Percentiles rank a stretch among this genome's conserved stretches.
Conservation (phyloP, 2,329 filamentous ascomycete genomes). For the Colletotrichum destructivum region DNA sequence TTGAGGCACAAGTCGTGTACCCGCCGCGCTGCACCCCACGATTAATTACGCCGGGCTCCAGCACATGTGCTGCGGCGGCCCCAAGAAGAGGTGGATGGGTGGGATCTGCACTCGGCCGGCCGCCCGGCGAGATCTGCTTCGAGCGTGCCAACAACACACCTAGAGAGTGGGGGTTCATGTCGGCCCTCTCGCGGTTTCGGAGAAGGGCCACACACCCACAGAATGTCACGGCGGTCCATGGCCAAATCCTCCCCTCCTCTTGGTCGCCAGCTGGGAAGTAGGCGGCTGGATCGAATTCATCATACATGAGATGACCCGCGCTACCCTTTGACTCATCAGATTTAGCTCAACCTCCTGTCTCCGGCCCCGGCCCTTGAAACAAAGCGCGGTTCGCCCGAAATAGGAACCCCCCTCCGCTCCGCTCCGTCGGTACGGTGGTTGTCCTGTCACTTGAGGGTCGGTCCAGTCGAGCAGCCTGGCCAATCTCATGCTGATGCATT, state of each 20-base stretch:
- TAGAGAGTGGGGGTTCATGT: constrained; percentile 34
- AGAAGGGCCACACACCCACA: constrained; percentile 15
- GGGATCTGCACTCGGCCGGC: constrained; percentile 38
- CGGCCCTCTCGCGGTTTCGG: constrained; percentile 39
- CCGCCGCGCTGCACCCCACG: constrained; percentile 38
- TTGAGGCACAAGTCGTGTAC: constrained; percentile 38
- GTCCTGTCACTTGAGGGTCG: constrained; percentile 11
- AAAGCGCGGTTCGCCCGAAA: constrained; percentile 37
- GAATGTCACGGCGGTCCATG: constrained; percentile 1
- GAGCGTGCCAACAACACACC: constrained; percentile 20
- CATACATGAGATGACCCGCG: constrained; percentile 21
- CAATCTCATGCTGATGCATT: background rate
- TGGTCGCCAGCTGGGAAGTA: background rate
- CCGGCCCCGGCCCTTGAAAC: constrained; percentile 40
- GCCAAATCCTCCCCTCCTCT: background rate
- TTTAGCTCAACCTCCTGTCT: constrained; percentile 29
- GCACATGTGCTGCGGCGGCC: constrained; percentile 27
- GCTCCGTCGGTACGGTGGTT: constrained; percentile 26
- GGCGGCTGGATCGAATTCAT: too few relatives aligned
- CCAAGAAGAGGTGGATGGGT: constrained; percentile 16
- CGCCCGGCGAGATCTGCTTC: constrained; percentile 36
- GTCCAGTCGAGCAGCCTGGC: background rate
- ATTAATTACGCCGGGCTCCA: constrained; percentile 35
- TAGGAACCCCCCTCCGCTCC: constrained; percentile 38
- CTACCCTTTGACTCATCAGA: constrained; percentile 39